These are phyloP conservation scores for Bacidia rubella DNA, from an alignment of 495 filamentous ascomycete species.

Conservation along the genomic window DNA sequence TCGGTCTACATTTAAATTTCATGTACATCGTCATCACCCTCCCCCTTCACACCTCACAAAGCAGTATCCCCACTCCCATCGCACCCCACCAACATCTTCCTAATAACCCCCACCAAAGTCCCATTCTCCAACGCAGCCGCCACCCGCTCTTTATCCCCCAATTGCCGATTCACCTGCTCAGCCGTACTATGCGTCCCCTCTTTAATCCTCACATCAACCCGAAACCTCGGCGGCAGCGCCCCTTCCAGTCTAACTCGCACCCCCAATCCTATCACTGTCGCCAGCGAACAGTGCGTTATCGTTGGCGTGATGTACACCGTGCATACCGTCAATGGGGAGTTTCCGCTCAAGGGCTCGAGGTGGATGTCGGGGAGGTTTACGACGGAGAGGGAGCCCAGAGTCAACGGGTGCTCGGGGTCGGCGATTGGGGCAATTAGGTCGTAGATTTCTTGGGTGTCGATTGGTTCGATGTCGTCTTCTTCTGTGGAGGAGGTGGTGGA, in stretches of 20 bases:
- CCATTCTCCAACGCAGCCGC: conserved; percentile 90
- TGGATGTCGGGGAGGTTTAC: conserved; percentile 86
- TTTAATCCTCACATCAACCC: conserved; percentile 87
- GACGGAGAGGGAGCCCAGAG: conserved; percentile 80
- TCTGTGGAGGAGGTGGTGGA: conserved; percentile 35
- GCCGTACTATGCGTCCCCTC: conserved; percentile 90
- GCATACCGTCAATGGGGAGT: conserved; percentile 34
- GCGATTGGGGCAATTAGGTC: conserved; percentile 89
- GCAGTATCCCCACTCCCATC: conserved; percentile 1
- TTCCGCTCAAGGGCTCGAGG: conserved; percentile 40
- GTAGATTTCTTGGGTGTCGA: conserved; percentile 94
- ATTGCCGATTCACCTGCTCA: conserved; percentile 89
- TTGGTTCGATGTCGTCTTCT: conserved; percentile 59
- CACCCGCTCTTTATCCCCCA: conserved; percentile 92
- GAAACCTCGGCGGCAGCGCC: conserved; percentile 79
- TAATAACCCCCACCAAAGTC: conserved; percentile 71
- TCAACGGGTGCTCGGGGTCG: conserved; percentile 91
- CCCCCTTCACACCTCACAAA: neutral
- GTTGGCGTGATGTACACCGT: conserved; percentile 78
- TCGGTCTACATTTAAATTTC: too few species aligned
- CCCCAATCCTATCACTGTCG: conserved; percentile 90
- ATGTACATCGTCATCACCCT: too few species aligned
- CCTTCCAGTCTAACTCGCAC: conserved; percentile 85
- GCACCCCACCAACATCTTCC: conserved; percentile 69
- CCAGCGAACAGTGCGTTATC: conserved; percentile 89